A percentile compares a stretch with the other conserved stretches of the same genome.
Evolutionary conservation across 2,329 filamentous ascomycete genomes (phyloP).

Genomic region (Westerdykella aurantiaca): DNA sequence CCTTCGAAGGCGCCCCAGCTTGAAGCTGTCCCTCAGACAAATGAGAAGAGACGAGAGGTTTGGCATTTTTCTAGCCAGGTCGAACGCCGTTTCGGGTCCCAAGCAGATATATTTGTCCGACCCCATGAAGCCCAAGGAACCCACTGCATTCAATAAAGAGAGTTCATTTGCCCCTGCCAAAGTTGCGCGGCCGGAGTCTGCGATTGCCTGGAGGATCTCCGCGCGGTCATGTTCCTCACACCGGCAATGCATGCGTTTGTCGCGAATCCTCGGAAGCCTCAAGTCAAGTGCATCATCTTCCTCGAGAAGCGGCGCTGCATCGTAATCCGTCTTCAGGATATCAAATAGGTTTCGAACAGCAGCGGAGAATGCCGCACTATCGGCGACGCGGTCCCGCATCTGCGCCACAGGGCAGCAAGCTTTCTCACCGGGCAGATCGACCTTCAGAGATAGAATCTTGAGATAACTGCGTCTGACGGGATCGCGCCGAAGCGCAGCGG

Average conservation of each 20-base stretch:
- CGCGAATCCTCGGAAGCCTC: background rate
- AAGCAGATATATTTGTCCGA: no score
- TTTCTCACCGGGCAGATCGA: no score
- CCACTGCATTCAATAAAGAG: background rate
- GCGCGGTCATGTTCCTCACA: background rate
- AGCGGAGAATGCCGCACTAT: constrained; percentile 2
- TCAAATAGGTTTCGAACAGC: constrained; percentile 2
- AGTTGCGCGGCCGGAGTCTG: no score
- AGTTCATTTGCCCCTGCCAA: background rate
- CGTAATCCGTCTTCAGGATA: background rate
- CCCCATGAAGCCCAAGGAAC: background rate
- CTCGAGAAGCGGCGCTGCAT: background rate
- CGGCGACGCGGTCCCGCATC: constrained; percentile 3
- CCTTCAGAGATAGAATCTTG: no score
- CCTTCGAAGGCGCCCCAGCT: no score
- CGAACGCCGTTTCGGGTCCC: no score
- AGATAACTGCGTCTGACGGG: no score
- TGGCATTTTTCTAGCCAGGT: no score
- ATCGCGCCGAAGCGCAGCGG: no score
- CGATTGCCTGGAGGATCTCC: no score
- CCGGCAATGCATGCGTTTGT: background rate
- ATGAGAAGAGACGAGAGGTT: no score
- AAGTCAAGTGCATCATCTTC: background rate
- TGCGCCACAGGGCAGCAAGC: constrained; percentile 1
- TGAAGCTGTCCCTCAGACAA: no score